Conservation (phyloP, 2,329 filamentous ascomycete species). For the Cercospora sp. region DNA sequence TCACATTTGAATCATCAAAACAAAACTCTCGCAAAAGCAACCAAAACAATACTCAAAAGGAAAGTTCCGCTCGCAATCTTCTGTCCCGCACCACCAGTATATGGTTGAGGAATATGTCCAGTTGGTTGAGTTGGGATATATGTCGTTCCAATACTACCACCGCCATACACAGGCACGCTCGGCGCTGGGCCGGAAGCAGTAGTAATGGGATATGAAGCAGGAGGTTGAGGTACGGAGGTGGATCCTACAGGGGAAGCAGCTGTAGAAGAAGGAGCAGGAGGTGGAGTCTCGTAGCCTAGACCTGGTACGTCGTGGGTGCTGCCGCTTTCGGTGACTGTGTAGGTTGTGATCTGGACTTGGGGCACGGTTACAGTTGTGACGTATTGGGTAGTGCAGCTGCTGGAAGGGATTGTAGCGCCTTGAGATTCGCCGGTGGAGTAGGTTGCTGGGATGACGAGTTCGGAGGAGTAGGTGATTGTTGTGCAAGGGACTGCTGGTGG, state of each 20-base stretch:
- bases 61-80: neutral
- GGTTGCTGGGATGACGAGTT: conserved; percentile 40
- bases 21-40: neutral
- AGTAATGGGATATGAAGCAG: conserved; percentile 19
- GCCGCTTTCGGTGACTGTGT: conserved; percentile 25
- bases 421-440: conserved; percentile 39
- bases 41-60: neutral
- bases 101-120: conserved; percentile 8
- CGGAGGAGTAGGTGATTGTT: conserved; percentile 45
- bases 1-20: neutral
- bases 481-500: conserved; percentile 38
- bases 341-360: conserved; percentile 34
- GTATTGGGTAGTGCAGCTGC: conserved; percentile 37
- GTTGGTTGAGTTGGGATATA: conserved; percentile 11
- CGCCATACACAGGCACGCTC: neutral
- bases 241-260: conserved; percentile 1
- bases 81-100: conserved; percentile 8
- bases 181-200: conserved; percentile 10
- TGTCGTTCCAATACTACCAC: conserved; percentile 15
- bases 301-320: conserved; percentile 20
- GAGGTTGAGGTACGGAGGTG: conserved; percentile 7
- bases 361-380: conserved; percentile 49
- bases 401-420: conserved; percentile 37
- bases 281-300: conserved; percentile 25
- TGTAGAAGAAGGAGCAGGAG: conserved; percentile 9